Evolutionary conservation across 2,329 filamentous ascomycete genomes (phyloP).

Genomic region (Colletotrichum trifolii): DNA sequence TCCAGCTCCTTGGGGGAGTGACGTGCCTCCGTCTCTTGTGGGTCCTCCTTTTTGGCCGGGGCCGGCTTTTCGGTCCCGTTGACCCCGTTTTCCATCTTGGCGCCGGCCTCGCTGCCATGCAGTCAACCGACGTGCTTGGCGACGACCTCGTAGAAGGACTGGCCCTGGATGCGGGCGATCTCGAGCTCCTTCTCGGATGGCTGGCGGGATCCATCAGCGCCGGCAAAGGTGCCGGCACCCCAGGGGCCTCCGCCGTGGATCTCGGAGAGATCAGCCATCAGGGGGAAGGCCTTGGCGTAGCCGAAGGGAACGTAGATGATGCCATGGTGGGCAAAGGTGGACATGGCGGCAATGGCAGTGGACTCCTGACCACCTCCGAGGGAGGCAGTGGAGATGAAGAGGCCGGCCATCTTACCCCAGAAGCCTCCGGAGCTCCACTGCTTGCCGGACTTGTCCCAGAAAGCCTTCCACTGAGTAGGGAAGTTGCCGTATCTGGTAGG

Average conservation of each 20-base stretch:
- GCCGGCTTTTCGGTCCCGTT: conserved; percentile 38
- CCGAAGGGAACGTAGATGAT: conserved; percentile 97
- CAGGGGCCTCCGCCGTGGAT: conserved; percentile 89
- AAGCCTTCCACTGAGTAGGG: conserved; percentile 93
- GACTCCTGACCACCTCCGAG: conserved; percentile 93
- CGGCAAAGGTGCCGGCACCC: conserved; percentile 93
- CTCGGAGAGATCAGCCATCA: conserved; percentile 78
- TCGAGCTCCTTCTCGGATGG: conserved; percentile 80
- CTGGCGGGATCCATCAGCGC: conserved; percentile 83
- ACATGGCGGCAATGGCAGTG: conserved; percentile 83
- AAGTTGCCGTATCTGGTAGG: conserved; percentile 98
- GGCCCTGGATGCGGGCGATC: conserved; percentile 85
- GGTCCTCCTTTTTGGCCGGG: conserved; percentile 15
- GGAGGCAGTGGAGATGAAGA: conserved; percentile 90
- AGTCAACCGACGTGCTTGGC: conserved; percentile 82
- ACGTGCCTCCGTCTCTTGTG: conserved; percentile 18
- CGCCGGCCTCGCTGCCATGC: conserved; percentile 65
- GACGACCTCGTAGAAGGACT: conserved; percentile 82
- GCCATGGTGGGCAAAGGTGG: conserved; percentile 91
- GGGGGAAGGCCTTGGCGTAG: conserved; percentile 81
- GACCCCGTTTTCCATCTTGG: conserved; percentile 42
- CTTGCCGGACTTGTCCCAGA: conserved; percentile 90
- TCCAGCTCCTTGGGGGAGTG: conserved; percentile 46
- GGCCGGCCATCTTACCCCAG: conserved; percentile 88
- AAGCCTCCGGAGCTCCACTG: conserved; percentile 84